phyloP scores from a whole-genome alignment of 495 filamentous ascomycete genomes.

The Rostrohypoxylon terebratum region DNA sequence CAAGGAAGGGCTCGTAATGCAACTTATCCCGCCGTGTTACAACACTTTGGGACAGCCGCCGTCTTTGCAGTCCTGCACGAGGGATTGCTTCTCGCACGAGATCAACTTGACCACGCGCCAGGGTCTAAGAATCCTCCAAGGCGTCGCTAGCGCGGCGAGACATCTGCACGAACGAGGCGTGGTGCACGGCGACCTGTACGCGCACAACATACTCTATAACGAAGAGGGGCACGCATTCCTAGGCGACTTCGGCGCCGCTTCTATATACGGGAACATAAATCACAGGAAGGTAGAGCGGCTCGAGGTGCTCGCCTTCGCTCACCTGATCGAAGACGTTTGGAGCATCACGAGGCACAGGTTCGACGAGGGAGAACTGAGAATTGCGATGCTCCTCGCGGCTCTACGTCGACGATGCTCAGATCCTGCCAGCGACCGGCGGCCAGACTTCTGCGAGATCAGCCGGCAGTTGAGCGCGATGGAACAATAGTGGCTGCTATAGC shows the following conservation, averaged over 20 bases:
- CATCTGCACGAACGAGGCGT: constrained; percentile 59
- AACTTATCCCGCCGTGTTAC: constrained; percentile 50
- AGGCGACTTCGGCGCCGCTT: constrained; percentile 59
- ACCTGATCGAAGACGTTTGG: constrained; percentile 58
- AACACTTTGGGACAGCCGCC: constrained; percentile 46
- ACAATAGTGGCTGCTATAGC: constrained; percentile 24
- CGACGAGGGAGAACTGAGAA: constrained; percentile 40
- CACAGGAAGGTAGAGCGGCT: constrained; percentile 52
- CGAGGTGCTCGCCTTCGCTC: constrained; percentile 60
- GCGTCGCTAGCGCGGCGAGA: constrained; percentile 53
- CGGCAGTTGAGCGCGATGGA: constrained; percentile 41
- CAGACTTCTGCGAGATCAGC: constrained; percentile 39
- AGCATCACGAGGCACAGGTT: constrained; percentile 40
- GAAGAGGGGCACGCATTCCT: constrained; percentile 55
- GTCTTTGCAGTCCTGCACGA: constrained; percentile 50
- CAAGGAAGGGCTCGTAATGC: constrained; percentile 57
- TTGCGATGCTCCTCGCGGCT: constrained; percentile 36
- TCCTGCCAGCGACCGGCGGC: constrained; percentile 27
- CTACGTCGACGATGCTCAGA: constrained; percentile 35
- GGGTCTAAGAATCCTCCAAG: constrained; percentile 52
- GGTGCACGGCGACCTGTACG: constrained; percentile 57
- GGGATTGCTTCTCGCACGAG: constrained; percentile 53
- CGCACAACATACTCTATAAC: constrained; percentile 60
- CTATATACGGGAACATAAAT: constrained; percentile 50
- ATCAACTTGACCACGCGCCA: constrained; percentile 43